Evolutionary conservation across 2,329 filamentous ascomycete genomes (phyloP).

Genomic region (Colletotrichum paranaense): DNA sequence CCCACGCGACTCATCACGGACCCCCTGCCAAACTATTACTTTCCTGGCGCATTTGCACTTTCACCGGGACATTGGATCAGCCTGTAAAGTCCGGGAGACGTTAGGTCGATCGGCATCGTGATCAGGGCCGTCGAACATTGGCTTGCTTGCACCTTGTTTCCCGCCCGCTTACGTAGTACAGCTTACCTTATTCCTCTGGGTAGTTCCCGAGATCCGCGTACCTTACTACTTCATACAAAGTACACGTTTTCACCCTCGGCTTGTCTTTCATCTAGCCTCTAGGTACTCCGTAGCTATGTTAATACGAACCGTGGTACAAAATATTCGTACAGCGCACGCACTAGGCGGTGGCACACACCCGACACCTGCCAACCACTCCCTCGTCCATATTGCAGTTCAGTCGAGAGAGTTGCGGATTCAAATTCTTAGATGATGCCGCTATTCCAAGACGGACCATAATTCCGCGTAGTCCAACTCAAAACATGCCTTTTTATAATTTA

Average conservation of each 20-base stretch:
- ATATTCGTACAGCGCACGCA: background rate
- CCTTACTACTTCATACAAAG: no score
- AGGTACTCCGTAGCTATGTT: no score
- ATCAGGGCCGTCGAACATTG: background rate
- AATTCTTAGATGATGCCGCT: background rate
- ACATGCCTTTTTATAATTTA: background rate
- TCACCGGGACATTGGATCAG: background rate
- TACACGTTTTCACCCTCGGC: background rate
- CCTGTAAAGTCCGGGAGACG: background rate
- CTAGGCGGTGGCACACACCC: background rate
- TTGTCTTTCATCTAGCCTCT: background rate
- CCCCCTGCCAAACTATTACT: constrained; percentile 8
- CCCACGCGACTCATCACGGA: background rate
- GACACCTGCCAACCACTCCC: background rate
- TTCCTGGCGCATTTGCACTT: background rate
- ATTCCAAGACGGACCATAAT: background rate
- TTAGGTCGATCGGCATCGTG: background rate
- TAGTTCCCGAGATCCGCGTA: background rate
- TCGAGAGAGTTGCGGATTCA: background rate
- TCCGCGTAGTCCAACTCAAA: background rate
- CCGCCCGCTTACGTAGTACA: background rate
- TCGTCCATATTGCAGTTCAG: background rate
- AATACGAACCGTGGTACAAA: background rate
- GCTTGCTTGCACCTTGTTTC: background rate
- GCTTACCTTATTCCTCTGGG: background rate